Base-by-base conservation (phyloP, 2,329 filamentous ascomycete species). In the Ramichloridium luteum region DNA sequence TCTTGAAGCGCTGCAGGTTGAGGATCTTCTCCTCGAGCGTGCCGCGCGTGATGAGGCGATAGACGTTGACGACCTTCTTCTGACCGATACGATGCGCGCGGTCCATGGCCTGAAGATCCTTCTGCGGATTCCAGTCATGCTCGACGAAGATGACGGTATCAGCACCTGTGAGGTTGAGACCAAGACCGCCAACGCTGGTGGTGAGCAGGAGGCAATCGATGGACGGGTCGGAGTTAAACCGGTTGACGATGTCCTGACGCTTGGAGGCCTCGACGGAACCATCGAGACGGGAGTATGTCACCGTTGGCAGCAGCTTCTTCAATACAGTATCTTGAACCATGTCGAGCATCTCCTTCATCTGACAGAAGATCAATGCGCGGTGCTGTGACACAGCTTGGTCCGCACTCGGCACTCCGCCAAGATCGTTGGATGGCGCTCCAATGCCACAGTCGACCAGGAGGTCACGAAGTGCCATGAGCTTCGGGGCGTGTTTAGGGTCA, bases 281-380 rank as follows among this genome's bases (percentile, higher is more conserved):
- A 48, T 98, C 92, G 18, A 98, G 73, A n/a, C 92, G 81, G 36
- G 96, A 72, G 53, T 80, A 94, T 22, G 92, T 90, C 4, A 94
- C 86, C 0, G 79, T 81, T 1, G 90, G 90, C n/a, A 98, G 70
- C 60, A 96, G 70, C 50, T 80, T 80, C 56, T 83, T 84, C 23
- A 98, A 63, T 1, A 98, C 90, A 36, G 88, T 86, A 48, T 80
- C 84, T 54, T 96, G 86, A 2, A 98, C 92, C 74, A 98, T 96
- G 57, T 98, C 90, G 14, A 98, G 70, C 92, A 98, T 98, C 57
- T 98, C 90, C 61, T 98, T 98, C 84, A 98, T 94, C 56, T 98
- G 90, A 50, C 90, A 98, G 67, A 98, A 98, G 45, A 98, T 80
- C 16, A 98, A 72, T 1, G 90, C 92, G 27, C 90, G 82, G 54